phyloP scores from a whole-genome alignment of 169 alveolate species.

The Plasmodium chabaudi region DNA sequence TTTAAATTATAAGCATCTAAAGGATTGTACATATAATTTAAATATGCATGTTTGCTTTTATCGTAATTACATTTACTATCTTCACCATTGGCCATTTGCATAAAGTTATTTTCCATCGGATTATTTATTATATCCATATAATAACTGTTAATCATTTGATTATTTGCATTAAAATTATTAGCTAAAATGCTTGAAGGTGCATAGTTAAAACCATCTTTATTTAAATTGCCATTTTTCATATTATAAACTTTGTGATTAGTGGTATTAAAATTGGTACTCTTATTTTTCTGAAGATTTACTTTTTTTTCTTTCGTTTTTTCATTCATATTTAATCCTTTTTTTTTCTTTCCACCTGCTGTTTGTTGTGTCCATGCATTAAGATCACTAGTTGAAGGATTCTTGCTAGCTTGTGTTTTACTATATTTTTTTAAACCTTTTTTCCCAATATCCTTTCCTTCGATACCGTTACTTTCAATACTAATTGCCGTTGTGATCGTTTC shows the following conservation, averaged over 20 bases:
- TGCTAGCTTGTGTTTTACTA: too few species aligned
- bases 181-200: too few species aligned
- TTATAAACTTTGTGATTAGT: slow-evolving; percentile 2
- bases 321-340: too few species aligned
- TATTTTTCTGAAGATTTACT: slow-evolving; percentile 19
- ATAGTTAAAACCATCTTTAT: not conserved
- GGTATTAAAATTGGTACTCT: not conserved
- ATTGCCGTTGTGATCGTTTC: not conserved
- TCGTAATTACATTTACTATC: slow-evolving; percentile 24
- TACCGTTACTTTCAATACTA: not conserved
- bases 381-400: too few species aligned
- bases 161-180: slow-evolving; percentile 6
- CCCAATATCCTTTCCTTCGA: not conserved
- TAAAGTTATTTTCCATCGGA: slow-evolving; percentile 14
- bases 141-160: slow-evolving; percentile 4
- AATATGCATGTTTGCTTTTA: slow-evolving; percentile 19
- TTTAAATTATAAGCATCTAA: slow-evolving; percentile 13
- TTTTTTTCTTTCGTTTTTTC: not conserved
- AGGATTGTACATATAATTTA: slow-evolving; percentile 27
- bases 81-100: not conserved
- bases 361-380: too few species aligned
- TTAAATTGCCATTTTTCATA: not conserved
- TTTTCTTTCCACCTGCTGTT: too few species aligned
- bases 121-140: slow-evolving; percentile 15
- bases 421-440: too few species aligned